A percentile compares a stretch with the other conserved stretches of the same genome.
These are phyloP conservation scores for Alternaria sp. DNA, from an alignment of 2,329 filamentous ascomycete species.

Conservation along the genomic window DNA sequence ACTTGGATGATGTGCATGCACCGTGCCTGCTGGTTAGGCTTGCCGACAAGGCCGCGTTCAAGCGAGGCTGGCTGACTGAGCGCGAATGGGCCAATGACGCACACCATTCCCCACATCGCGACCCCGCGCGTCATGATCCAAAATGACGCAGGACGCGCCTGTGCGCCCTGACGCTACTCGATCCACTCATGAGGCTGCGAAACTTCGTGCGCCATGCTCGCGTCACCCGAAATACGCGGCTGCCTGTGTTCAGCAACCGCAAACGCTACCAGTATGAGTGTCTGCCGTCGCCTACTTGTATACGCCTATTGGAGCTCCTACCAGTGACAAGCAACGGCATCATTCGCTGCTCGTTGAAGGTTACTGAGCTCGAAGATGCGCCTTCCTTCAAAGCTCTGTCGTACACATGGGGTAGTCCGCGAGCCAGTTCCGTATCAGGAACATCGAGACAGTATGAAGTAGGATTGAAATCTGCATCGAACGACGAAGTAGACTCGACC, in stretches of 20 bases:
- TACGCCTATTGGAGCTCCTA: constrained; percentile 29
- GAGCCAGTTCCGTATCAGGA: constrained; percentile 4
- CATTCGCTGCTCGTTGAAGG: constrained; percentile 22
- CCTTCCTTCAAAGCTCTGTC: constrained; percentile 26
- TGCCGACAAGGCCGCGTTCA: not conserved
- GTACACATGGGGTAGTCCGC: constrained; percentile 30
- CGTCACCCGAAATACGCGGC: constrained; percentile 10
- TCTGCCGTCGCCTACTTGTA: constrained; percentile 25
- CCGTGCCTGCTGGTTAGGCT: not conserved
- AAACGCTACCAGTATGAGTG: constrained; percentile 25
- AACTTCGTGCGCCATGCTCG: constrained; percentile 21
- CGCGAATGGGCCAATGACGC: not conserved
- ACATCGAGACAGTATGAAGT: not conserved
- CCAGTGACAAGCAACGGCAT: constrained; percentile 14
- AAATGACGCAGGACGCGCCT: not conserved
- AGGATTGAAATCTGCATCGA: not conserved
- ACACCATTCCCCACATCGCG: not conserved
- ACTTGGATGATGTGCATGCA: not conserved
- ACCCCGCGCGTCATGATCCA: not conserved
- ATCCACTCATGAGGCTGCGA: constrained; percentile 24
- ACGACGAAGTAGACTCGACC: not conserved
- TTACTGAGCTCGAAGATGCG: constrained; percentile 24
- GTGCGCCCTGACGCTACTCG: not conserved
- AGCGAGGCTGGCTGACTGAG: not conserved
- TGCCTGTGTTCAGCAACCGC: constrained; percentile 16